A percentile compares a stretch with the other conserved stretches of the same genome.
Conservation (phyloP, 306 rosid species). For the Quercus rubra region DNA sequence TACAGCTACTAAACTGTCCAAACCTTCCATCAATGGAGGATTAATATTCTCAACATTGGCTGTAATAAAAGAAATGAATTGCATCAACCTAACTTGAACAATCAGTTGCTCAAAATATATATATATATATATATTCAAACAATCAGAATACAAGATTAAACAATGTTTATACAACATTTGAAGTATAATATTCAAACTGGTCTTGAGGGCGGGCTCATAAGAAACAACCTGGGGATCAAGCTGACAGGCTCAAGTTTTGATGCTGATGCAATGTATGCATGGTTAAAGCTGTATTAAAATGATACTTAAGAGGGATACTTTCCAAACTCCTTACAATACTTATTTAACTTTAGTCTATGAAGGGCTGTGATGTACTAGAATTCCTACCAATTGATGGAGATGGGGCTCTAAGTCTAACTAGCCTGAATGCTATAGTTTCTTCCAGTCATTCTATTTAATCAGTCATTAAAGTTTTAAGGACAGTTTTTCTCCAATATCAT, state of each 20-base stretch:
- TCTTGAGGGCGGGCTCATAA: neutral
- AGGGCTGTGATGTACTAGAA: neutral
- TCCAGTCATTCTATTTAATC: no score
- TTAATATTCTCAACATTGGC: conserved; percentile 61
- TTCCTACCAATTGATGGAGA: neutral
- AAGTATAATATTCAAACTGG: neutral
- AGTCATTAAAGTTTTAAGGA: neutral
- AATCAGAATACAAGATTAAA: neutral
- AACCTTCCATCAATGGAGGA: conserved; percentile 75
- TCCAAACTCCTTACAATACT: neutral
- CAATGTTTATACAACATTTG: neutral
- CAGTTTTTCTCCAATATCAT: neutral
- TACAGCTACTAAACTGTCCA: conserved; percentile 61
- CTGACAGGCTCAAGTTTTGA: neutral
- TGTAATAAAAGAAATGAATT: conserved; percentile 22
- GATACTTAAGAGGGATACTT: neutral
- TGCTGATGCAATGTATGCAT: neutral
- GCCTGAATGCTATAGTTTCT: no score
- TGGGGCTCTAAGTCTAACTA: no score
- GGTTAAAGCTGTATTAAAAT: neutral
- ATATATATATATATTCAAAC: no score
- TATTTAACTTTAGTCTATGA: neutral
- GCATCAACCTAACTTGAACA: neutral
- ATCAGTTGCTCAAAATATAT: no score
- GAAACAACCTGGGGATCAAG: neutral